Evolutionary conservation across 768 basidiomycete genomes (phyloP).

Genomic region (Cubamyces sp.): DNA sequence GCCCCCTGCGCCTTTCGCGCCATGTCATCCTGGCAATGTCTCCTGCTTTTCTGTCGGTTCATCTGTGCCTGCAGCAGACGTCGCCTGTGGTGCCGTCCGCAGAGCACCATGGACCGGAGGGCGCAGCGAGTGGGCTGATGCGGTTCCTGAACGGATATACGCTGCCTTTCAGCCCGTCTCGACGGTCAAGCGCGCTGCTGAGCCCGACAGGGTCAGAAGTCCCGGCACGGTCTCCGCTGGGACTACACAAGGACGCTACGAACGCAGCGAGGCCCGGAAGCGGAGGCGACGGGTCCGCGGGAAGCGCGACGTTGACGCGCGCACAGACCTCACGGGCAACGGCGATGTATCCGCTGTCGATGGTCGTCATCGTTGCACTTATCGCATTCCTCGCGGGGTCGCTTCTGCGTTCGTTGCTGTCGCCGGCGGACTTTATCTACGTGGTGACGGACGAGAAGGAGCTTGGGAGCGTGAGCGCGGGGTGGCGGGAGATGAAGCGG

Average conservation of each 20-base stretch:
- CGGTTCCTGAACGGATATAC: slow-evolving; percentile 62
- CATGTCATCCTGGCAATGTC: neutral
- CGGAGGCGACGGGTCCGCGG: slow-evolving; percentile 7
- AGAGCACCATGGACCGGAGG: slow-evolving; percentile 29
- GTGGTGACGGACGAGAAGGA: slow-evolving; percentile 63
- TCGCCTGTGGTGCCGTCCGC: slow-evolving; percentile 26
- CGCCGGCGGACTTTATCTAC: slow-evolving; percentile 90
- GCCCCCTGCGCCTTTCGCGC: neutral
- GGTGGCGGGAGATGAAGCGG: slow-evolving; percentile 87
- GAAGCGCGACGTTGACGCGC: slow-evolving; percentile 11
- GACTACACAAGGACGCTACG: slow-evolving; percentile 11
- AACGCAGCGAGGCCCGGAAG: slow-evolving; percentile 2
- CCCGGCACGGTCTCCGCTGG: slow-evolving; percentile 17
- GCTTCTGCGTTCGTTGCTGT: slow-evolving; percentile 82
- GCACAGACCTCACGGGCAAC: slow-evolving; percentile 6
- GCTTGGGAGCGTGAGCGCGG: slow-evolving; percentile 52
- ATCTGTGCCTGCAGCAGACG: slow-evolving; percentile 29
- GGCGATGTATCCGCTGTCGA: slow-evolving; percentile 48
- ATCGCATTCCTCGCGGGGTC: slow-evolving; percentile 94
- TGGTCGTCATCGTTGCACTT: slow-evolving; percentile 75
- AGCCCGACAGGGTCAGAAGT: slow-evolving; percentile 13
- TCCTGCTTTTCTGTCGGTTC: neutral
- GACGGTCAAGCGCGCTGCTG: slow-evolving; percentile 32
- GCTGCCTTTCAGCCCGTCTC: slow-evolving; percentile 50
- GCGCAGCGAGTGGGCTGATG: slow-evolving; percentile 48